A percentile compares a stretch with the other conserved stretches of the same genome.
These are phyloP conservation scores for Kalmusia sp. DNA, from an alignment of 2,329 filamentous ascomycete species.

Conservation along the genomic window DNA sequence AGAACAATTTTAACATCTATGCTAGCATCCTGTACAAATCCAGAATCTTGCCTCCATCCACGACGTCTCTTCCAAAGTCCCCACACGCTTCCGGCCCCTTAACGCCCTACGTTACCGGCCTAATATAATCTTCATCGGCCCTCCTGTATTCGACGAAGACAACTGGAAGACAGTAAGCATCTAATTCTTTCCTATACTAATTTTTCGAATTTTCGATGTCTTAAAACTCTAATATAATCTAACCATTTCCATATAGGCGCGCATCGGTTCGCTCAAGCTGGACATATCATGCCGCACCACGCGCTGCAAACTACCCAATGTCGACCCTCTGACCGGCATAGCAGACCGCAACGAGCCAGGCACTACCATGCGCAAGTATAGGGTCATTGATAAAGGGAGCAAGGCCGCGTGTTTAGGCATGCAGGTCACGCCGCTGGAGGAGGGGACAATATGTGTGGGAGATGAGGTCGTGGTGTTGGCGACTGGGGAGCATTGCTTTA, in stretches of 20 bases:
- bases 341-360: slow-evolving; percentile 65
- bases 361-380: slow-evolving; percentile 63
- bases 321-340: slow-evolving; percentile 67
- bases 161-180: slow-evolving; percentile 63
- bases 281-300: slow-evolving; percentile 70
- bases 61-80: slow-evolving; percentile 65
- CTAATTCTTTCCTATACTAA: no score
- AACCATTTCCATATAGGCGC: slow-evolving; percentile 18
- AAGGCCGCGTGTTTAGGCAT: slow-evolving; percentile 69
- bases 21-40: slow-evolving; percentile 72
- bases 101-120: slow-evolving; percentile 72
- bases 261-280: slow-evolving; percentile 58
- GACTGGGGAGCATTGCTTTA: slow-evolving; percentile 40
- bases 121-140: slow-evolving; percentile 74
- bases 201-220: no score
- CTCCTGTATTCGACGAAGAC: slow-evolving; percentile 72
- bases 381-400: slow-evolving; percentile 67
- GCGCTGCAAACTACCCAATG: slow-evolving; percentile 75
- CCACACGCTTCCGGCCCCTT: slow-evolving; percentile 61
- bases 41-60: slow-evolving; percentile 70
- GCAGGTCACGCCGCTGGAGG: slow-evolving; percentile 64
- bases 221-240: no score
- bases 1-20: not conserved
- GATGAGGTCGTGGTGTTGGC: slow-evolving; percentile 42
- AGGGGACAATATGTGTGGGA: slow-evolving; percentile 38